Base-by-base conservation (phyloP, 495 filamentous ascomycete genomes). In the Tuber melanosporum region DNA sequence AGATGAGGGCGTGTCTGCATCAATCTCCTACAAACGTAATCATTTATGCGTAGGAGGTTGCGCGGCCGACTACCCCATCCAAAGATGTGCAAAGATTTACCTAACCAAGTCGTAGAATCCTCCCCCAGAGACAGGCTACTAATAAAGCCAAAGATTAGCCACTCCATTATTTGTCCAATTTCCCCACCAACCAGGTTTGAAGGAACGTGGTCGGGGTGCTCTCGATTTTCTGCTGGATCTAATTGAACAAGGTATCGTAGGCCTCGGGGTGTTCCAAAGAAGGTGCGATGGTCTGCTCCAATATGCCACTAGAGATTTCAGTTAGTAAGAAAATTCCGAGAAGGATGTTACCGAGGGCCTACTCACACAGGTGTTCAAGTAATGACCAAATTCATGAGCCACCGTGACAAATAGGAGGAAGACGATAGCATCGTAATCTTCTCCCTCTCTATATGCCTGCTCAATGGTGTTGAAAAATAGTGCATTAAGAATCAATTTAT, bases 161-260 rank as follows among this genome's bases (percentile, higher is more conserved):
- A 78, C 52, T 78, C 77, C 12, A 78, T 78, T 1, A 78, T 39
- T 71, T 78, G 75, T 10, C 77, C 77, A 32, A 78, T 78, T 39
- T 78, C 75, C 0, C 77, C 77, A 44, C 26, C 20, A 17, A 19
- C 19, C 5, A 62, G 73, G 9, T 52, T 22, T 2, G 26, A 14
- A 10, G 42, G 70, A 36, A 71, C 17, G 49, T 71, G 57, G 10
- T 47, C n/a, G 22, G 42, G 74, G 0, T 19, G 22, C 14, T 36
- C 4, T 1, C 26, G 14, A 36, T 66, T 26, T 14, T 66, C 57
- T 1, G 2, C 3, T 32, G 1, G 0, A 6, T 0, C 4, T 26
- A 5, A 1, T 66, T 36, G 57, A 26, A 66, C 57, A 3, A 66
- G 57, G 15, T 66, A 66, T 36, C 57, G 26, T 36, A 66, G 26